phyloP scores from a whole-genome alignment of 2,329 filamentous ascomycete genomes.

The Delphinella strobiligena region DNA sequence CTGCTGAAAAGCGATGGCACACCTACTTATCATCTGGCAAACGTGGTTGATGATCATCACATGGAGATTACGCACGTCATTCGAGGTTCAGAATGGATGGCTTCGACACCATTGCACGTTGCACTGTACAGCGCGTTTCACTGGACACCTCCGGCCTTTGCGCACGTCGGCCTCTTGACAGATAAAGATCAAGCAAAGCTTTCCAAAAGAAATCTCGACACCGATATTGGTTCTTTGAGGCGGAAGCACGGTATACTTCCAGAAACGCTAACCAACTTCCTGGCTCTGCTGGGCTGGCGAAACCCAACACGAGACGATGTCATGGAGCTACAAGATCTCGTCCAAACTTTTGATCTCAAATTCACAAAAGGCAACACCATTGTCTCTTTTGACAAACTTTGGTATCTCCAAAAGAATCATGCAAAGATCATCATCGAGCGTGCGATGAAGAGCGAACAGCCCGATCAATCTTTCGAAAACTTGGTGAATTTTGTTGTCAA shows the following conservation, averaged over 20 bases:
- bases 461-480: constrained; percentile 18
- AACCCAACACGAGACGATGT: constrained; percentile 56
- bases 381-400: constrained; percentile 68
- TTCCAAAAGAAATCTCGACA: constrained; percentile 70
- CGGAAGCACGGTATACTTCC: constrained; percentile 48
- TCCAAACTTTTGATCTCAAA: constrained; percentile 66
- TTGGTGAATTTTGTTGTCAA: constrained; percentile 23
- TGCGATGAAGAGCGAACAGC: constrained; percentile 13
- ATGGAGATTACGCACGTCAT: constrained; percentile 97
- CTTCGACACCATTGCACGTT: constrained; percentile 73
- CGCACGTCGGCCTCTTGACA: constrained; percentile 37
- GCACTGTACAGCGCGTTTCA: constrained; percentile 40
- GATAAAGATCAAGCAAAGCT: constrained; percentile 37
- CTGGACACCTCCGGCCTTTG: constrained; percentile 36
- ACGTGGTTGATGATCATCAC: constrained; percentile 88
- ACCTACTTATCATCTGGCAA: constrained; percentile 94
- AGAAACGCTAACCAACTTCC: constrained; percentile 64
- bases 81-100: constrained; percentile 90
- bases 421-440: constrained; percentile 28
- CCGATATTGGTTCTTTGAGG: constrained; percentile 47
- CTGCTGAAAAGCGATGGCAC: constrained; percentile 83
- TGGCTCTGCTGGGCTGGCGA: constrained; percentile 75
- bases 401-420: constrained; percentile 65
- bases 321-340: constrained; percentile 58
- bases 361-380: constrained; percentile 87